Percentiles rank a stretch among this genome's conserved stretches.
phyloP scores from a whole-genome alignment of 2,329 filamentous ascomycete genomes.

The Berkeleyomyces basicola region DNA sequence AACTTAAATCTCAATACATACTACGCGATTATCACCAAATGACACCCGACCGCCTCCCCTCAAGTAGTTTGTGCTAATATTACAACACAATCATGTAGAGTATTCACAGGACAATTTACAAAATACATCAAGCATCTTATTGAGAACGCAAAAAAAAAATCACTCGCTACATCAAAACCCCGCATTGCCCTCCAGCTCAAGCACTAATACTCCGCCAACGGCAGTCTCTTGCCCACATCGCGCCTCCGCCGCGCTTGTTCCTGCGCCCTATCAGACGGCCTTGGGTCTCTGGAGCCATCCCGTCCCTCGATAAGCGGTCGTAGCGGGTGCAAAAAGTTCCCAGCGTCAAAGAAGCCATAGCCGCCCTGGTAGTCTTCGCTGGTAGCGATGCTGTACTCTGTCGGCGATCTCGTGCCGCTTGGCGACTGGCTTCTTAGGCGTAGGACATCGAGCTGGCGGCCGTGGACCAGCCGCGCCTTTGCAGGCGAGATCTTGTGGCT shows the following conservation, averaged over 20 bases:
- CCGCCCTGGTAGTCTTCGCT: constrained; percentile 83
- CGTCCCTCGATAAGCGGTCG: constrained; percentile 37
- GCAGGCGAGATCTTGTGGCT: not conserved
- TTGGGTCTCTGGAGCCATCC: constrained; percentile 34
- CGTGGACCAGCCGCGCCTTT: constrained; percentile 50
- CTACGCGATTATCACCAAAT: too few relatives aligned
- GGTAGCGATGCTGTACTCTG: constrained; percentile 49
- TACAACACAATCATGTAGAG: too few relatives aligned
- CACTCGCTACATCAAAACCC: not conserved
- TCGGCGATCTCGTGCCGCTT: constrained; percentile 39
- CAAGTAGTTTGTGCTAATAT: too few relatives aligned
- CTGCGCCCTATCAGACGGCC: constrained; percentile 41
- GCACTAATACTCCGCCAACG: constrained; percentile 48
- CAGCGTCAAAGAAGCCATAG: constrained; percentile 94
- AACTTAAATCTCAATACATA: too few relatives aligned
- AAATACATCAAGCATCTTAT: not conserved
- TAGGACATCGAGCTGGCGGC: constrained; percentile 31
- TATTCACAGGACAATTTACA: too few relatives aligned
- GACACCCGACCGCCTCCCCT: too few relatives aligned
- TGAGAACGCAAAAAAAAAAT: not conserved
- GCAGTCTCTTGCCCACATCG: constrained; percentile 59
- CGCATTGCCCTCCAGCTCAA: not conserved
- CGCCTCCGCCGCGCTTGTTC: constrained; percentile 40
- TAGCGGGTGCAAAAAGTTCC: constrained; percentile 79
- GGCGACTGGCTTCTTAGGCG: constrained; percentile 25